Percentiles rank a stretch among this genome's conserved stretches.
These are phyloP conservation scores for Neocucurbitaria cava DNA, from an alignment of 2,329 filamentous ascomycete species.

Conservation along the genomic window DNA sequence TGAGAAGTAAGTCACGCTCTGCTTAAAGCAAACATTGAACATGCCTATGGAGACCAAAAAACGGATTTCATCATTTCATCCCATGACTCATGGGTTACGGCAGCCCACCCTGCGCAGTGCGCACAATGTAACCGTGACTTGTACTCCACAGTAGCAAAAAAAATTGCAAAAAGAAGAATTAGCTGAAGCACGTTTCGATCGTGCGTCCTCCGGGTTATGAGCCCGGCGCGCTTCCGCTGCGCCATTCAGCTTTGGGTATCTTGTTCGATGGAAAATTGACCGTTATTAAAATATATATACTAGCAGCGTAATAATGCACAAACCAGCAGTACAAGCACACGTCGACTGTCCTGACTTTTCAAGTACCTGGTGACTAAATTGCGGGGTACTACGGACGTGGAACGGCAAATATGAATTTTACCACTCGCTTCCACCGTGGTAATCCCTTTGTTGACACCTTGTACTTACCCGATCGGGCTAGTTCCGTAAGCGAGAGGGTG, in stretches of 20 bases:
- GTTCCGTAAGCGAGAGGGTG: too few species aligned
- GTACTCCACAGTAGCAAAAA: background rate
- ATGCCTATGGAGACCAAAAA: too few species aligned
- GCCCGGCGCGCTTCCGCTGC: conserved; percentile 48
- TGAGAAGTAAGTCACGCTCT: too few species aligned
- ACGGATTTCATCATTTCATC: too few species aligned
- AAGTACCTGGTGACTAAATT: too few species aligned
- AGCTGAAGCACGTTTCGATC: conserved; percentile 39
- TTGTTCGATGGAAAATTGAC: background rate
- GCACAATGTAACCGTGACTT: background rate
- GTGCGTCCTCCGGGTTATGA: conserved; percentile 47
- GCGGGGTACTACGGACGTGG: background rate
- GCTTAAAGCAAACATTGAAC: too few species aligned
- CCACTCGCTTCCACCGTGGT: conserved; percentile 8
- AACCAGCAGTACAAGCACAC: too few species aligned
- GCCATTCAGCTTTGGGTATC: conserved; percentile 40
- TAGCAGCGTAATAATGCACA: too few species aligned
- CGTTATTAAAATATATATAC: background rate
- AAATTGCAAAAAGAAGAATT: background rate
- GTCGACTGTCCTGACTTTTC: too few species aligned
- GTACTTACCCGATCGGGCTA: too few species aligned
- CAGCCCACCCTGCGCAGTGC: background rate
- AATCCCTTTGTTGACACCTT: too few species aligned
- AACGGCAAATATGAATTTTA: background rate
- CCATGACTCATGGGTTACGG: background rate